These are phyloP conservation scores for Epichloe sibirici DNA, from an alignment of 2,329 filamentous ascomycete species.

Conservation along the genomic window DNA sequence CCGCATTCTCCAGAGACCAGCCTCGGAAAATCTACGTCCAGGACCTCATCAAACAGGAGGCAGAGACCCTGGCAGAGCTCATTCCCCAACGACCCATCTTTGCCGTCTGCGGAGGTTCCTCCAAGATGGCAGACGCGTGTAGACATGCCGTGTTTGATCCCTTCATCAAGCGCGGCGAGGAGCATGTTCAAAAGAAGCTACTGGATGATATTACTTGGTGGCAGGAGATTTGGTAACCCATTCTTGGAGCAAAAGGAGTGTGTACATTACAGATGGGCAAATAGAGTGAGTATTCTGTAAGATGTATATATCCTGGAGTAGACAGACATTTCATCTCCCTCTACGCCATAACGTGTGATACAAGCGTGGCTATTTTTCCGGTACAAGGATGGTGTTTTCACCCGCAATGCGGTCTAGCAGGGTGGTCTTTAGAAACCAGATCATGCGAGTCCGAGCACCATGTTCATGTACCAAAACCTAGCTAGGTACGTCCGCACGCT, in stretches of 20 bases:
- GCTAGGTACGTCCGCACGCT: too few relatives aligned
- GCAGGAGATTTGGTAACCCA: constrained; percentile 46
- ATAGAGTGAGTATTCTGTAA: too few relatives aligned
- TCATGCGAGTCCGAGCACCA: background rate
- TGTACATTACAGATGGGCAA: too few relatives aligned
- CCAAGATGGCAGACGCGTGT: constrained; percentile 45
- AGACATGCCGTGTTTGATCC: constrained; percentile 38
- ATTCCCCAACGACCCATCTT: constrained; percentile 33
- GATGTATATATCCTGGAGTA: too few relatives aligned
- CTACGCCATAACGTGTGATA: too few relatives aligned
- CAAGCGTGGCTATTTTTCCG: too few relatives aligned
- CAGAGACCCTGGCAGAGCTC: constrained; percentile 17
- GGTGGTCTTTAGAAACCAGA: background rate
- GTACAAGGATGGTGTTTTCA: accelerated
- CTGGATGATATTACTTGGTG: constrained; percentile 32
- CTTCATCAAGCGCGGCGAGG: constrained; percentile 26
- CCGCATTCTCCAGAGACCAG: constrained; percentile 38
- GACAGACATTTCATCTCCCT: too few relatives aligned
- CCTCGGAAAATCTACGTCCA: constrained; percentile 43
- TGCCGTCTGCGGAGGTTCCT: constrained; percentile 43
- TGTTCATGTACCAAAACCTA: background rate
- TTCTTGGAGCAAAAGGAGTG: too few relatives aligned
- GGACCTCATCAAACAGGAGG: constrained; percentile 36
- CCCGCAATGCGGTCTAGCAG: too few relatives aligned
- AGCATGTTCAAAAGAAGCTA: constrained; percentile 26